These are phyloP conservation scores for Gracilariopsis chorda DNA, from an alignment of 23 red algal genomes.

Conservation along the genomic window DNA sequence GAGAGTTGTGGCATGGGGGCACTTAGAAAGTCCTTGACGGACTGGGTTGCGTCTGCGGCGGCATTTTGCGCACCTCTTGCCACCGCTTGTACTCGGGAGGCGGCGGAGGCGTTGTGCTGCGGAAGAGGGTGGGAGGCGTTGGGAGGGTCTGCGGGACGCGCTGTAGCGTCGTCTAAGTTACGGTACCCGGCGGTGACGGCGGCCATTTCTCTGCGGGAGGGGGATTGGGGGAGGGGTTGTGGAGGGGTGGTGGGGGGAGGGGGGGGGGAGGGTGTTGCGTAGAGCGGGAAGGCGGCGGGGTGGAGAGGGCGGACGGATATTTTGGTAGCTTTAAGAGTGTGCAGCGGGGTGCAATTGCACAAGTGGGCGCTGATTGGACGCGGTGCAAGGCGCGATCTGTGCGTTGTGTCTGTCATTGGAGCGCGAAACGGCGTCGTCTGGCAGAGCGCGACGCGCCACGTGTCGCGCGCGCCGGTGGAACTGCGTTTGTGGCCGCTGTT, in stretches of 20 bases:
- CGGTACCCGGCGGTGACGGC: neutral
- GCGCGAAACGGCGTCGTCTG: no score
- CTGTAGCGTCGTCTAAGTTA: neutral
- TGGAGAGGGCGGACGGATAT: neutral
- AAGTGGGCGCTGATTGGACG: no score
- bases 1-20: slow-evolving; percentile 32
- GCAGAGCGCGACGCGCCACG: no score
- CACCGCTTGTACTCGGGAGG: slow-evolving; percentile 30
- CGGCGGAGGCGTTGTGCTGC: slow-evolving; percentile 1
- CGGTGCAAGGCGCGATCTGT: no score
- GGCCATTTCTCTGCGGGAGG: neutral
- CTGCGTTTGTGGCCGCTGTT: no score
- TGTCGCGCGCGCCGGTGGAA: no score
- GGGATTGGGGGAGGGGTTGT: neutral
- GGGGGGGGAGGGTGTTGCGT: neutral
- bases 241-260: neutral
- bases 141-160: slow-evolving; percentile 4
- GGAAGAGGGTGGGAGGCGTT: neutral
- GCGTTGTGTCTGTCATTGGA: no score
- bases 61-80: slow-evolving; percentile 27
- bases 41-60: neutral
- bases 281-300: neutral
- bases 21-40: slow-evolving; percentile 18
- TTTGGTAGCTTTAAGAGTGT: no score
- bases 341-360: no score